A percentile compares a stretch with the other conserved stretches of the same genome.
phyloP scores from a whole-genome alignment of 169 alveolate genomes.

The Cryptosporidium viatorum region DNA sequence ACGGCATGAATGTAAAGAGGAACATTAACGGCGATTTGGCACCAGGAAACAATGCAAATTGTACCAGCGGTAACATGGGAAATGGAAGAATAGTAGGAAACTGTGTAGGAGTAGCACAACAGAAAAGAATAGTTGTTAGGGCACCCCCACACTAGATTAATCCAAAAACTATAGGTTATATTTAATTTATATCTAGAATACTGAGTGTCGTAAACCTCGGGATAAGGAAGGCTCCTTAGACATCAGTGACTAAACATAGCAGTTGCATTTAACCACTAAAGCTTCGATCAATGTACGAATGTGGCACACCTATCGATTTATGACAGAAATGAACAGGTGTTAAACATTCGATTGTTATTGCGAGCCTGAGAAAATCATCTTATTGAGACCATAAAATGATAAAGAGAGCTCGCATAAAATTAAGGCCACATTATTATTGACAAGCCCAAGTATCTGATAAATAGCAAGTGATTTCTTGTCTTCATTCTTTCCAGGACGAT shows the following conservation, averaged over 20 bases:
- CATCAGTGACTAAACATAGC: no score
- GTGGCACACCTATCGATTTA: conserved; percentile 31
- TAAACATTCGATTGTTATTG: conserved; percentile 31
- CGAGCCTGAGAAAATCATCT: conserved; percentile 73
- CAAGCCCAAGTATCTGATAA: no score
- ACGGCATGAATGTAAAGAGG: conserved; percentile 67
- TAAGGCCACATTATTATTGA: background rate
- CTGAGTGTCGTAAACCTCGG: no score
- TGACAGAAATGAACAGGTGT: conserved; percentile 10
- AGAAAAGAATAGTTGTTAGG: conserved; percentile 63
- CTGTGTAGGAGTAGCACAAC: conserved; percentile 77
- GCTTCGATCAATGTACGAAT: background rate
- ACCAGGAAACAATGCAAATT: conserved; percentile 74
- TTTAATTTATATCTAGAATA: conserved; percentile 33
- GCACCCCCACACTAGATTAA: conserved; percentile 31
- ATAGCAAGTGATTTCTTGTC: background rate
- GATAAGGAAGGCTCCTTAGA: no score
- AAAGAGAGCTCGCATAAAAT: conserved; percentile 67
- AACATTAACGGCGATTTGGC: conserved; percentile 39
- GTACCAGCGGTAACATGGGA: conserved; percentile 64
- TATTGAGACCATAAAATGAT: background rate
- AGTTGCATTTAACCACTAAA: no score
- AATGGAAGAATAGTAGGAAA: conserved; percentile 81
- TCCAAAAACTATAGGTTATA: conserved; percentile 57
- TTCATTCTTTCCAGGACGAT: conserved; percentile 38